Evolutionary conservation across 495 filamentous ascomycete species (phyloP), one percentile per base, ranked within the genome.

Genomic region (Astrothelium macrocarpum): DNA sequence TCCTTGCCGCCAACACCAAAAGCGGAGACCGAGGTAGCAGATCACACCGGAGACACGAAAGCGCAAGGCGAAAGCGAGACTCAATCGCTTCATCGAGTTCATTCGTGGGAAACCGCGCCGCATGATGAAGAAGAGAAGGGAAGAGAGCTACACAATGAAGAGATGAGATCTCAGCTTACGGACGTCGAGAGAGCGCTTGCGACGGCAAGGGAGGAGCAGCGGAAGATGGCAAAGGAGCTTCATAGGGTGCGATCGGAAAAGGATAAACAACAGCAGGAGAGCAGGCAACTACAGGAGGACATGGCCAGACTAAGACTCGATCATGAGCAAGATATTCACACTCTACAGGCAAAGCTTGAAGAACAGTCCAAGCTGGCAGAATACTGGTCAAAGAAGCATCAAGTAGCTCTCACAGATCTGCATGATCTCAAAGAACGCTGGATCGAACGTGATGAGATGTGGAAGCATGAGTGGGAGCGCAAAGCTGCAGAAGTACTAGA

Each of bases 381-480:
- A 31, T 60, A 60, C 59, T 60, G 59, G 59, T 43, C 31, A 5
- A 14, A 60, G 20, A 60, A 60, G 31, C 59, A 60, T n/a, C 16
- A 43, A 16, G 26, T 31, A n/a, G 32, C 36, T 36, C 59, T 36
- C 16, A 25, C 59, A 23, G 59, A 60, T 23, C 23, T 60, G 10
- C 4, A 60, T 25, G 31, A 20, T 11, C 59, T 60, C 23, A 36
- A 43, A 43, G 59, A 60, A 43, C 59, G 59, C 31, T 60, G 31
- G 32, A 4, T 60, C 25, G 36, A 36, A 31, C 59, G 59, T 9
- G 59, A 60, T n/a, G 32, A 60, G n/a, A n/a, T 60, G 31, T 60
- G 59, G 59, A 60, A 60, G 59, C 31, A 43, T 43, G 59, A 60
- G 26, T 60, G 59, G 59, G 32, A 60, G 59, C 31, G 36, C 32